phyloP scores from a whole-genome alignment of 441 rosid species.

The Metrosideros polymorpha region DNA sequence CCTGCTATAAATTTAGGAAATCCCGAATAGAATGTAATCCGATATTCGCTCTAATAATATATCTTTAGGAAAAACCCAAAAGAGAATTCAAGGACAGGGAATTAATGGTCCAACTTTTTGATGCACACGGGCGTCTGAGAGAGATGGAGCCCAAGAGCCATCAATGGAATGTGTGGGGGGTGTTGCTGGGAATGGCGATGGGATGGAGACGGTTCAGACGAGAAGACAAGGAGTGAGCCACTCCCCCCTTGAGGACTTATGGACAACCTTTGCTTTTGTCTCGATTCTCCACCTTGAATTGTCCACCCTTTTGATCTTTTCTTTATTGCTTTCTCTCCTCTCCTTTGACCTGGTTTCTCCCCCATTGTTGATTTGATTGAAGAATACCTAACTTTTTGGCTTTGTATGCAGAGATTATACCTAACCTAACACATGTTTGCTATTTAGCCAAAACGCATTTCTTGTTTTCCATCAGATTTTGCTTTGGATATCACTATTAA shows the following conservation, averaged over 20 bases:
- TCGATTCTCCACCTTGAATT: not conserved
- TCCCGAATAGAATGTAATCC: not conserved
- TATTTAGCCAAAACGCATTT: not conserved
- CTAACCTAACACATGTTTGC: not conserved
- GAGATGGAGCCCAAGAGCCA: not conserved
- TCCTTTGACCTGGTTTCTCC: not conserved
- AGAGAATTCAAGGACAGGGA: not conserved
- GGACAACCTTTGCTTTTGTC: not conserved
- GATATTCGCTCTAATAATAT: not conserved
- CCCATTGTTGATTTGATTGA: not conserved
- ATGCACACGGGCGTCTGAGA: not conserved
- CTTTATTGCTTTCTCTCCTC: not conserved
- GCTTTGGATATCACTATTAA: too few species aligned
- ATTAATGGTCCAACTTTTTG: not conserved
- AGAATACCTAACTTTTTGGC: not conserved
- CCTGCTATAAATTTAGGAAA: not conserved
- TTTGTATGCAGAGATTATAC: not conserved
- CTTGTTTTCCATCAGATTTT: not conserved
- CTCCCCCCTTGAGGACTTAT: not conserved
- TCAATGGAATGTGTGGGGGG: not conserved
- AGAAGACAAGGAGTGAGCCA: not conserved
- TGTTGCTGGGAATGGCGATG: not conserved
- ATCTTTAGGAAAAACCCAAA: not conserved
- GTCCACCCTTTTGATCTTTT: not conserved
- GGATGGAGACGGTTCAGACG: not conserved